A percentile compares a stretch with the other conserved stretches of the same genome.
These are phyloP conservation scores for Pistacia atlantica DNA, from an alignment of 345 rosid genomes.

Conservation along the genomic window DNA sequence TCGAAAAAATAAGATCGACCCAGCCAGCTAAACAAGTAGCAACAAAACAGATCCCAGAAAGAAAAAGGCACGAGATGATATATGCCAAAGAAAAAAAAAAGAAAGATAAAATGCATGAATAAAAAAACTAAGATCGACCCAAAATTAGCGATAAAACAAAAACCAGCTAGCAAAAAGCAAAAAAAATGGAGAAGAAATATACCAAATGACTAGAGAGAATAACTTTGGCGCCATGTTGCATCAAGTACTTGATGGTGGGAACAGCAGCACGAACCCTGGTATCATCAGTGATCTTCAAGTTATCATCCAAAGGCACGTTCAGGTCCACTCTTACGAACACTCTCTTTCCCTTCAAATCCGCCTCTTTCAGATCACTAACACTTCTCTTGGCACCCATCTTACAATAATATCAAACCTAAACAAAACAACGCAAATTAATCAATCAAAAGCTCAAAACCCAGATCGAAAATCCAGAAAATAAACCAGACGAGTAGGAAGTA, in stretches of 20 bases:
- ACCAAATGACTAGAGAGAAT: conserved; percentile 57
- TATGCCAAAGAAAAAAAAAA: background rate
- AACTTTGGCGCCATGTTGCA: conserved; percentile 43
- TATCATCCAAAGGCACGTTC: conserved; percentile 57
- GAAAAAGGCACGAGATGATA: background rate
- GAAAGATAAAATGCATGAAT: background rate
- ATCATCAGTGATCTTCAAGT: conserved; percentile 53
- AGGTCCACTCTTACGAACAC: conserved; percentile 69
- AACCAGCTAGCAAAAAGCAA: background rate
- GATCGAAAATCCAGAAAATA: background rate
- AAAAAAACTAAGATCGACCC: background rate
- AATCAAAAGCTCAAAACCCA: background rate
- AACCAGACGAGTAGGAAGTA: background rate
- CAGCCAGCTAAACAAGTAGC: too few relatives aligned
- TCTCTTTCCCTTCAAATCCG: conserved; percentile 67
- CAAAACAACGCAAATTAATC: background rate
- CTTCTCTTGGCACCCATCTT: conserved; percentile 57
- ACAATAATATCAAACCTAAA: background rate
- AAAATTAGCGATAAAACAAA: background rate
- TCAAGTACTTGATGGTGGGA: conserved; percentile 59
- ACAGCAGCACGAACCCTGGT: conserved; percentile 58
- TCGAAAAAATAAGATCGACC: too few relatives aligned
- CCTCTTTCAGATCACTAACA: conserved; percentile 48
- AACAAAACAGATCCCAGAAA: background rate
- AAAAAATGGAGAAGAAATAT: background rate